Base-by-base conservation (phyloP, 1,284 basidiomycete genomes). In the Macrocybe sp. region DNA sequence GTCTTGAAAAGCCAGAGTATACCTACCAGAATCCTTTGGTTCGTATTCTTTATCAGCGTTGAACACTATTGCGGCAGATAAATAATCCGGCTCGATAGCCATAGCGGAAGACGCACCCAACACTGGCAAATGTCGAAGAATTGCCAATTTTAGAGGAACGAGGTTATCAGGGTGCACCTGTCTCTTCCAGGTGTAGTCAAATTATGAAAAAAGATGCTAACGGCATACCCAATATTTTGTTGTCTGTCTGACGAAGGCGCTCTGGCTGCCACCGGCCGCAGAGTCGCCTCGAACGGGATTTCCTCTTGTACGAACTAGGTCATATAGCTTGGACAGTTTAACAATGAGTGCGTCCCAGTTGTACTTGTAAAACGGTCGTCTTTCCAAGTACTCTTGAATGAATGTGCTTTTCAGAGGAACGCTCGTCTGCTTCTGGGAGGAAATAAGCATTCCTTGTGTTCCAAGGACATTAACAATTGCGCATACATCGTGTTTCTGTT, bases 1-100 rank as follows among this genome's bases (percentile, higher is more conserved):
- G 16, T 29, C 8, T n/a, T 45, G 40, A 46, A 33, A 33, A 11
- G 36, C 39, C 12, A 40, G 4, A 14, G 39, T 10, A 10, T 22
- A 63, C 69, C 48, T 53, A 86, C 88, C 94, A 49, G 93, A 79
- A 70, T 99, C 96, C 59, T 87, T 89, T 11, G 74, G 69, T 53
- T 93, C 89, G 57, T 92, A 99, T 59, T 97, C 92, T 70, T 98
- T 99, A 41, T 97, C 88, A 0, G 93, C 73, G 65, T 99, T 92
- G 70, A 98, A 99, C 6, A 99, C 96, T 91, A 61, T 42, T 41
- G 40, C 22, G 7, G 35, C 53, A 52, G 52, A 40, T 56, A 34
- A 59, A 45, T 44, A 41, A 40, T 40, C 3, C 51, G 30, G 10
- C 35, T 31, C 4, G 12, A 14, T 14, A 37, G 35, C 11, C 4